Evolutionary conservation across 2,329 filamentous ascomycete species (phyloP), one percentile per base, ranked within the genome.

Genomic region (Stagonosporopsis vannaccii): DNA sequence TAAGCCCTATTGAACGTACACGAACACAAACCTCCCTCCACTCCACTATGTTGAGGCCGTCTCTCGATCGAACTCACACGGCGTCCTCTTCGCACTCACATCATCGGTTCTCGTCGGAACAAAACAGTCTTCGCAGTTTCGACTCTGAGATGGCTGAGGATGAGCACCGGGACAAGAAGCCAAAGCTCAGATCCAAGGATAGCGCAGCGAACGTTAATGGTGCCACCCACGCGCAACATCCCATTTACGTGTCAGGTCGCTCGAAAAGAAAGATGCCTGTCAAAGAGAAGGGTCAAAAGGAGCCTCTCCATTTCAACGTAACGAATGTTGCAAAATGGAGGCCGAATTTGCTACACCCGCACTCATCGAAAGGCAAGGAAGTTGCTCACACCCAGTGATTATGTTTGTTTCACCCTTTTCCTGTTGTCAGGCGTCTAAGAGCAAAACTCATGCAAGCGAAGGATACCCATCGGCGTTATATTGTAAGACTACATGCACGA

Each of bases 251-350:
- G 37, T 78, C 76, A 22, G 75, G 76, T 25, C 72, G 76, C 19
- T 75, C 75, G 11, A 78, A 78, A 63, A 66, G 76, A 32, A 78
- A 78, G 68, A 76, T 78, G 69, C 71, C 74, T 7, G 67, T 74
- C 4, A 65, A 70, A 20, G 72, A 75, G 48, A 78, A 77, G 59
- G 72, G 71, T 2, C 56, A 63, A 20, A 77, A 72, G 53, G 75
- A 78, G 53, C 75, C 75, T 23, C 61, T 77, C 4, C 75, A 75
- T 59, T 76, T 77, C 58, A 76, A 66, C 46, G 72, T 75, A n/a
- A 65, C 67, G 7, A 74, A 71, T 48, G 71, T 75, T 4, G 58
- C 72, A 19, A 75, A 71, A 43, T 74, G 72, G 65, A 65, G 72
- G 8, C 72, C 73, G 3, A 63, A 63, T 6, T 56, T 75, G 17